Evolutionary conservation across 345 rosid species (phyloP).

Genomic region (Limnanthes douglasii): DNA sequence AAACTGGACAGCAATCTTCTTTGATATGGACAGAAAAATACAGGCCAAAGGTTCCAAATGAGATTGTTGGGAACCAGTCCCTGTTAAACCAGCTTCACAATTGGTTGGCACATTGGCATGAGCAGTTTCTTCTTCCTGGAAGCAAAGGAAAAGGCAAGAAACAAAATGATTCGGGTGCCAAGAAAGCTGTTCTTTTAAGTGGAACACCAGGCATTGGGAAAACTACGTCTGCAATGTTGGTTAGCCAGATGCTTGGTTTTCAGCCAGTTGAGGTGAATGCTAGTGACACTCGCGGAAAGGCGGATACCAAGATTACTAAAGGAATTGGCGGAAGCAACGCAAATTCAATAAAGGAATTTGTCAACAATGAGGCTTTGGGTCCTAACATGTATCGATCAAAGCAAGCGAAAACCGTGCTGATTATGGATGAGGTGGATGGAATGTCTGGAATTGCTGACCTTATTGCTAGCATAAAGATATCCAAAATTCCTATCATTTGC

Average conservation of each 20-base stretch:
- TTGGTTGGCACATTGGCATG: slow-evolving; percentile 80
- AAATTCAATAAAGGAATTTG: slow-evolving; percentile 85
- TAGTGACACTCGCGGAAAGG: slow-evolving; percentile 98
- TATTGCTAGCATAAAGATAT: slow-evolving; percentile 88
- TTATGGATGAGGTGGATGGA: slow-evolving; percentile 99
- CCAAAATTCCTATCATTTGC: slow-evolving; percentile 92
- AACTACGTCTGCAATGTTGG: slow-evolving; percentile 88
- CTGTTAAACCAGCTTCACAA: slow-evolving; percentile 83
- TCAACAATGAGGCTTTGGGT: slow-evolving; percentile 72
- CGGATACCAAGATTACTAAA: slow-evolving; percentile 56
- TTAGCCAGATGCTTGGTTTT: slow-evolving; percentile 84
- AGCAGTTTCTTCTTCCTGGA: slow-evolving; percentile 46
- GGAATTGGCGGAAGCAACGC: slow-evolving; percentile 98
- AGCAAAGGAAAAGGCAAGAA: slow-evolving; percentile 67
- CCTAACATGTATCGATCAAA: slow-evolving; percentile 53
- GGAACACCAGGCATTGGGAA: slow-evolving; percentile 98
- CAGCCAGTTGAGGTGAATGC: slow-evolving; percentile 98
- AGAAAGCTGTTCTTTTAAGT: slow-evolving; percentile 76
- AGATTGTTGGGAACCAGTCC: slow-evolving; percentile 82
- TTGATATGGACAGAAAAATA: slow-evolving; percentile 87
- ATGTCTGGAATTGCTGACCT: slow-evolving; percentile 99
- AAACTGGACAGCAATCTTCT: slow-evolving; percentile 23
- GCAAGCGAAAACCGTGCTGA: slow-evolving; percentile 64
- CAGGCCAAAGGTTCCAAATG: slow-evolving; percentile 74
- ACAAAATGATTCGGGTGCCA: slow-evolving; percentile 49